Evolutionary conservation across 1,139 yeast genomes (phyloP).

Genomic region (Magnusiomyces paraingens): DNA sequence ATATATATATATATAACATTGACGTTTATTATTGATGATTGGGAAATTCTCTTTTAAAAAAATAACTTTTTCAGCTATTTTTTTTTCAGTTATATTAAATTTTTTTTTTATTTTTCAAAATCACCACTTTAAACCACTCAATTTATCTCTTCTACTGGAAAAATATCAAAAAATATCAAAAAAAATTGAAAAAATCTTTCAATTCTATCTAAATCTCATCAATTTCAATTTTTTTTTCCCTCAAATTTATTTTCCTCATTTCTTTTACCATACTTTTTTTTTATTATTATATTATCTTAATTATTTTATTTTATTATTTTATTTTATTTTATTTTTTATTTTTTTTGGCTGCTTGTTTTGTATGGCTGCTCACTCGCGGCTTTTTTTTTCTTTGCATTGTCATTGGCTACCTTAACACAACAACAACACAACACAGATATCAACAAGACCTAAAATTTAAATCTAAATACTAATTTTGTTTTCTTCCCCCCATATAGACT

Average conservation of each 20-base stretch:
- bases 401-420: neutral
- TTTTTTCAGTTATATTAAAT: neutral
- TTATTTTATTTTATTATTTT: neutral
- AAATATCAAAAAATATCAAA: too few relatives aligned
- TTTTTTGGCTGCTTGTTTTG: too few relatives aligned
- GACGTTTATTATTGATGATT: too few relatives aligned
- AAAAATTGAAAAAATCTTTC: too few relatives aligned
- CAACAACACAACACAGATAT: neutral
- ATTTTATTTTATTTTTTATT: neutral
- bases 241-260: too few relatives aligned
- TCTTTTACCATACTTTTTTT: neutral
- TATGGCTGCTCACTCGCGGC: too few relatives aligned
- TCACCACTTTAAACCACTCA: neutral
- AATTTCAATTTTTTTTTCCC: neutral
- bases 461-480: too few relatives aligned
- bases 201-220: neutral
- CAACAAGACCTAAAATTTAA: neutral
- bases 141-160: too few relatives aligned
- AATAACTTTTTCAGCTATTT: constrained; percentile 2
- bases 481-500: constrained; percentile 7
- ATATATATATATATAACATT: too few relatives aligned
- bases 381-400: neutral
- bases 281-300: neutral
- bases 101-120: neutral
- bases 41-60: neutral